phyloP scores from a whole-genome alignment of 192 early-diverging fungal species.

The Coemansia sp. region DNA sequence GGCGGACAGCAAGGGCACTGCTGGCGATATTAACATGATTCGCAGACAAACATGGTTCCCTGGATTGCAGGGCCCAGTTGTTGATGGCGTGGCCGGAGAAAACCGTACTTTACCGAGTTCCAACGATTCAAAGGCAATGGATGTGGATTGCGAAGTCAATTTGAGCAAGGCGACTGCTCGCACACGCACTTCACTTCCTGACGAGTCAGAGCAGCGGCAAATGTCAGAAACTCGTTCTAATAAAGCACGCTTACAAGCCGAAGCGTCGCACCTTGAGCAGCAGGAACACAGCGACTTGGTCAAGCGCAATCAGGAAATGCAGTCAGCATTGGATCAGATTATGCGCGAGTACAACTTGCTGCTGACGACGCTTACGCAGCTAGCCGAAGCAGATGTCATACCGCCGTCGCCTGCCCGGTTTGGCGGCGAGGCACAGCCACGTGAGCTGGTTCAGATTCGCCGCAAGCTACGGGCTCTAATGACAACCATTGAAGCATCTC shows the following conservation, averaged over 20 bases:
- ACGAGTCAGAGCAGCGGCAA: background rate
- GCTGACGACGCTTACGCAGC: slow-evolving; percentile 29
- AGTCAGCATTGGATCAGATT: slow-evolving; percentile 24
- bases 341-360: slow-evolving; percentile 39
- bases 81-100: background rate
- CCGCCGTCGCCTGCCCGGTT: slow-evolving; percentile 39
- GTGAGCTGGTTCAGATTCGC: slow-evolving; percentile 43
- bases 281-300: slow-evolving; percentile 15
- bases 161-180: background rate
- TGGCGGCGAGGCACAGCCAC: slow-evolving; percentile 2
- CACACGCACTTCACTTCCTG: background rate
- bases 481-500: slow-evolving; percentile 32
- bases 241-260: background rate
- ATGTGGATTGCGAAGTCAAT: slow-evolving; percentile 11
- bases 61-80: slow-evolving; percentile 29
- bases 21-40: slow-evolving; percentile 1
- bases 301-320: slow-evolving; percentile 26
- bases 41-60: slow-evolving; percentile 57
- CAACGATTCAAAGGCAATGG: slow-evolving; percentile 15
- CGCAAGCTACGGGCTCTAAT: slow-evolving; percentile 47
- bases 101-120: background rate
- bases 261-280: slow-evolving; percentile 1
- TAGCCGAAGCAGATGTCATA: slow-evolving; percentile 28
- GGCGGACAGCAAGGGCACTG: slow-evolving; percentile 6
- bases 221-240: too few species aligned